These are phyloP conservation scores for Phytophthora ohioensis DNA, from an alignment of 352 stramenopile species.

Conservation along the genomic window DNA sequence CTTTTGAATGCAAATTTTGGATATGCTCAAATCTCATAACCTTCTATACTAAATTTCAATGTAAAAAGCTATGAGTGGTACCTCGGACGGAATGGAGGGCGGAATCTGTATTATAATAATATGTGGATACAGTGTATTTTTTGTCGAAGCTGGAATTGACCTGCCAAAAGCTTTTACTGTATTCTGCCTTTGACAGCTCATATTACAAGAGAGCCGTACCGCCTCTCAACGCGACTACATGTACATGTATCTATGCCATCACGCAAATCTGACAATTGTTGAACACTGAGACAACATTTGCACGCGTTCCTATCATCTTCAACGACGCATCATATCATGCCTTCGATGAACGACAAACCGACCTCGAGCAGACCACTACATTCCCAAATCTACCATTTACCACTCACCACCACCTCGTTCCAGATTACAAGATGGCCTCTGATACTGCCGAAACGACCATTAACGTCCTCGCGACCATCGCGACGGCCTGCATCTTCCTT, in stretches of 20 bases:
- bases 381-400: conserved; percentile 4
- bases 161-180: no score
- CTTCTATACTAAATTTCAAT: no score
- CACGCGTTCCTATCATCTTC: conserved; percentile 11
- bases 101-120: no score
- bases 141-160: no score
- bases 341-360: neutral
- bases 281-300: neutral
- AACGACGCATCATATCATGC: conserved; percentile 11
- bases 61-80: no score
- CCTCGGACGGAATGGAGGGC: no score
- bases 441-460: conserved; percentile 33
- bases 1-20: no score
- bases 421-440: conserved; percentile 24
- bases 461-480: conserved; percentile 45
- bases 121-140: no score
- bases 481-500: conserved; percentile 43
- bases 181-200: no score
- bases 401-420: neutral
- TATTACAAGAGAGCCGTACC: no score
- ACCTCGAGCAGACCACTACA: neutral
- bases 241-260: neutral
- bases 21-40: no score
- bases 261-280: conserved; percentile 6
- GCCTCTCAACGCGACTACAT: no score